phyloP scores from a whole-genome alignment of 805 yeast species.

The Monosporozyma yasuniensis region DNA sequence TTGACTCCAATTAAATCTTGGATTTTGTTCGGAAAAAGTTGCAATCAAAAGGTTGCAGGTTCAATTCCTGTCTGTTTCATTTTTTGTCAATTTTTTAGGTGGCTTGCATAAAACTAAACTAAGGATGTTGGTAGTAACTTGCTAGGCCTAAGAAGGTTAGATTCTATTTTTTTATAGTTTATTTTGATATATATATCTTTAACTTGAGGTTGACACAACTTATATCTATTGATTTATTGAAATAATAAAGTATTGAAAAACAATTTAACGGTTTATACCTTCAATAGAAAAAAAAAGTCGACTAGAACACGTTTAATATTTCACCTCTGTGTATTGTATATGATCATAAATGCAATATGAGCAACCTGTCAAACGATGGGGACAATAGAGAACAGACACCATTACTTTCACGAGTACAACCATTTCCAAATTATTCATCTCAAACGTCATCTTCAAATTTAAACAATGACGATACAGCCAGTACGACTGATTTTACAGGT shows the following conservation, averaged over 20 bases:
- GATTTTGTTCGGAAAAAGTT: slow-evolving; percentile 20
- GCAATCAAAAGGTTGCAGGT: slow-evolving; percentile 66
- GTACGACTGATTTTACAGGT: not conserved
- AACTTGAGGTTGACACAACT: too few species aligned
- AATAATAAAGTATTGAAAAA: not conserved
- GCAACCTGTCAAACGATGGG: not conserved
- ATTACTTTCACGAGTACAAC: not conserved
- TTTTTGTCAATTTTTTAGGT: slow-evolving; percentile 7
- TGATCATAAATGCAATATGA: not conserved
- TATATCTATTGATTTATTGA: too few species aligned
- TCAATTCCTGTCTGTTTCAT: slow-evolving; percentile 67
- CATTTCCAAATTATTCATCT: not conserved
- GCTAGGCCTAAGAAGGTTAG: not conserved
- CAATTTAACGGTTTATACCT: too few species aligned
- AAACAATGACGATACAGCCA: not conserved
- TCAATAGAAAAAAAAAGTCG: not conserved
- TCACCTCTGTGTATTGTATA: not conserved
- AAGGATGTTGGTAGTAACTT: slow-evolving; percentile 42
- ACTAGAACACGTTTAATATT: too few species aligned
- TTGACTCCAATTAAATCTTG: slow-evolving; percentile 46
- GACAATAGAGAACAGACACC: not conserved
- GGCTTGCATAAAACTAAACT: too few species aligned
- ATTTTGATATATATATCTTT: not conserved
- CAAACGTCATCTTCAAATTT: not conserved
- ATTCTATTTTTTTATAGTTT: not conserved